Evolutionary conservation across 805 yeast genomes (phyloP), one percentile per base, ranked within the genome.

Genomic region (Ogataea methanolica): DNA sequence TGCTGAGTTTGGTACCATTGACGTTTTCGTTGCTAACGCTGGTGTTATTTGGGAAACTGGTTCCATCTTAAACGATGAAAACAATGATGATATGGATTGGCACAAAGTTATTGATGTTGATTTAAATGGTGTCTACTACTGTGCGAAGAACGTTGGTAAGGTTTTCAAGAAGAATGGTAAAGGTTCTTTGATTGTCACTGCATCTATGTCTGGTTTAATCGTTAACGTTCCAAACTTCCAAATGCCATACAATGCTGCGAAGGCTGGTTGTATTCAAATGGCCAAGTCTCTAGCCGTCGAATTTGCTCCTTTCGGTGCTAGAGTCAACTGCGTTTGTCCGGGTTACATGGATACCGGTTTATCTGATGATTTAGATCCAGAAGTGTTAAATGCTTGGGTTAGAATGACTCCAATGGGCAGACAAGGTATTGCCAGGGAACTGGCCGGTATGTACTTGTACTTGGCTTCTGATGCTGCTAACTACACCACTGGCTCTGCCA

Each of bases 161-260:
- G 62, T 76, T 34, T 76, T 77, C 68, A 71, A 69, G 57, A 61
- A 69, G 50, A 73, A 76, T 50, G 75, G 76, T 22, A 67, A 62
- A 40, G 82, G 82, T 37, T 72, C 79, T 14, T 60, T 77, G 53
- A 67, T 77, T 49, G 72, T 75, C 61, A 77, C 82, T 23, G 81
- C 80, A 2, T 76, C 80, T 23, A 77, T 77, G 80, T 73, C 79
- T 17, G 81, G 75, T 31, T 73, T 74, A 60, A 75, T 76, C 52
- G 79, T 73, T 49, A 77, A 77, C 54, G 78, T 74, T 50, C 81
- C 82, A 43, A 71, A 75, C 54, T 72, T 72, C 54, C 80, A 76
- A 56, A 75, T 76, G 55, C 74, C 73, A 17, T 75, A 74, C 61
- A 74, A 74, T 51, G 73, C 72, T 37, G 76, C 79, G 43, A 75